Percentiles rank a stretch among this genome's conserved stretches.
phyloP scores from a whole-genome alignment of 495 filamentous ascomycete species.

The Glonium stellatum region DNA sequence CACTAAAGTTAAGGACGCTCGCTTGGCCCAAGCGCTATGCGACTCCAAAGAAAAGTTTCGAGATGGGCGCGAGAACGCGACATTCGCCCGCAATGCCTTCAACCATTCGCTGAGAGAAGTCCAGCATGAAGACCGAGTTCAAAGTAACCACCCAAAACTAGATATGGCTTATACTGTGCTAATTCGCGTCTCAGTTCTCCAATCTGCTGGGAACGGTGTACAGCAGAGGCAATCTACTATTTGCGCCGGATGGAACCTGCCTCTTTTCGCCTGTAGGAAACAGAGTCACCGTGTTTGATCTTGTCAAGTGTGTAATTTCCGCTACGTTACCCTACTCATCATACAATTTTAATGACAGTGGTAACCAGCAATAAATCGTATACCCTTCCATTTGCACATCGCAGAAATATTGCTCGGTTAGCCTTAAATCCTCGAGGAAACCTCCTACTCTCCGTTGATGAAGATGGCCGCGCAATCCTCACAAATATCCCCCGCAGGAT shows the following conservation, averaged over 20 bases:
- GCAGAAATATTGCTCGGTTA: slow-evolving; percentile 82
- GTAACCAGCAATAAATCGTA: slow-evolving; percentile 79
- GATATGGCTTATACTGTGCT: neutral
- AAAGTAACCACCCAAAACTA: slow-evolving; percentile 48
- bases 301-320: slow-evolving; percentile 67
- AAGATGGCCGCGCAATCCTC: slow-evolving; percentile 88
- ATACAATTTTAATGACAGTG: neutral
- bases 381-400: slow-evolving; percentile 89
- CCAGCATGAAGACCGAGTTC: slow-evolving; percentile 90
- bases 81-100: slow-evolving; percentile 8
- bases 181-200: slow-evolving; percentile 58
- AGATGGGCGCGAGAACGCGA: slow-evolving; percentile 1
- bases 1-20: slow-evolving; percentile 10
- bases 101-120: neutral
- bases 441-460: slow-evolving; percentile 83
- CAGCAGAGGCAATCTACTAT: slow-evolving; percentile 91
- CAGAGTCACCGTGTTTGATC: slow-evolving; percentile 87
- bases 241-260: slow-evolving; percentile 92
- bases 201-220: slow-evolving; percentile 96
- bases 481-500: slow-evolving; percentile 81
- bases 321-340: neutral
- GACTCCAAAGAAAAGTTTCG: slow-evolving; percentile 18
- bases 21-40: slow-evolving; percentile 16
- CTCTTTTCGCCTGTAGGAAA: slow-evolving; percentile 97
- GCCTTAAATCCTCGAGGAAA: slow-evolving; percentile 85